Conservation (phyloP, 495 filamentous ascomycete species). For the Patellaria atrata region DNA sequence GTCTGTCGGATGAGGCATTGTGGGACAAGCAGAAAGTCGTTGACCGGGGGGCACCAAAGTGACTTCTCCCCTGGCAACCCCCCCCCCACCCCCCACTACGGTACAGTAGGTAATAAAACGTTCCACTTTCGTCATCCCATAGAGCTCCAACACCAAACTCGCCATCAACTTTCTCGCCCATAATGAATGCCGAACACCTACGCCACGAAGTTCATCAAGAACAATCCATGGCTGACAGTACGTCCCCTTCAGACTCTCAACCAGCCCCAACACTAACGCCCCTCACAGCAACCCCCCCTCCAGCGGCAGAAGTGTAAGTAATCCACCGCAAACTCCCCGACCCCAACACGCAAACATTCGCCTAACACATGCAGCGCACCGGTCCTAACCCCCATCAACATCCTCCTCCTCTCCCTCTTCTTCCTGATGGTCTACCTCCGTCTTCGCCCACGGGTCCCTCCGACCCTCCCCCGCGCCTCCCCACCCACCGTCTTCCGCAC, state of each 20-base stretch:
- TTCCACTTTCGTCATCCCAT: no score
- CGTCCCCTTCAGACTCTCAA: conserved; percentile 1
- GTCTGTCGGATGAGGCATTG: no score
- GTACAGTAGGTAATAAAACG: no score
- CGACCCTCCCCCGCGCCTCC: conserved; percentile 51
- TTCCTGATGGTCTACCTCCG: conserved; percentile 36
- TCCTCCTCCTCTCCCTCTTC: conserved; percentile 28
- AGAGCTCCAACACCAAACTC: no score
- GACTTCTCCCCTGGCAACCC: no score
- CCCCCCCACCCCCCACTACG: no score
- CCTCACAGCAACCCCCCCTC: conserved; percentile 10
- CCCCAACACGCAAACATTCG: neutral
- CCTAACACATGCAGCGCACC: conserved; percentile 15
- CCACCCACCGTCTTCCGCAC: conserved; percentile 72
- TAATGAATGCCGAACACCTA: no score
- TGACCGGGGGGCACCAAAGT: no score
- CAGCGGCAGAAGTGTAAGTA: conserved; percentile 19
- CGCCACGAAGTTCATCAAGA: neutral
- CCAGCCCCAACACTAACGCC: conserved; percentile 1
- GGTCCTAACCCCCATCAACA: conserved; percentile 23
- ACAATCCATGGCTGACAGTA: conserved; percentile 18
- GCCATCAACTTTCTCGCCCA: no score
- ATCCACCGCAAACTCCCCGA: neutral
- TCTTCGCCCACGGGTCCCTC: conserved; percentile 34
- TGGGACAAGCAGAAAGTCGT: no score